Evolutionary conservation across 116 monocot species (phyloP).

Genomic region (Dioscorea cayenensis): DNA sequence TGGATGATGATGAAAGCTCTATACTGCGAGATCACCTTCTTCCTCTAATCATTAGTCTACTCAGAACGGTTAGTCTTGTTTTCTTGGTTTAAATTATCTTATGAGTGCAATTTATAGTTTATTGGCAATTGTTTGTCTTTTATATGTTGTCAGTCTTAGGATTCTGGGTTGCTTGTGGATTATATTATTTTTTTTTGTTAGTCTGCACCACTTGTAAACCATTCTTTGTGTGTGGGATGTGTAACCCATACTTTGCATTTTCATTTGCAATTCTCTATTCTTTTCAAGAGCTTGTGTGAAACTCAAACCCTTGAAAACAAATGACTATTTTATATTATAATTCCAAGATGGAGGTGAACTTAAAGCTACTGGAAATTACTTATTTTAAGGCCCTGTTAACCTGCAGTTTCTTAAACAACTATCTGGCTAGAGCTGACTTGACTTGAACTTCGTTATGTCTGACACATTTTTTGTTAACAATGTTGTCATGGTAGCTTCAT

Average conservation of each 20-base stretch:
- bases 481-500: not conserved
- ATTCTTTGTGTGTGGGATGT: no score
- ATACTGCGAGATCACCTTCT: constrained; percentile 75
- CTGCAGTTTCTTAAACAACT: no score
- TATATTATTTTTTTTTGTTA: not conserved
- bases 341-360: no score
- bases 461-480: not conserved
- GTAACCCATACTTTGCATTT: no score
- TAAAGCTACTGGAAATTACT: no score
- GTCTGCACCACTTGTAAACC: no score
- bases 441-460: not conserved
- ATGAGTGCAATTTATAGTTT: not conserved
- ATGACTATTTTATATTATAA: no score
- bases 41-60: constrained; percentile 81
- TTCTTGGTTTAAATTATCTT: not conserved
- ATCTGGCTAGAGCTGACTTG: no score
- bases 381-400: no score
- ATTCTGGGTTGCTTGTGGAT: not conserved
- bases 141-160: not conserved
- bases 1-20: constrained; percentile 68
- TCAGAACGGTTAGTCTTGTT: constrained; percentile 73
- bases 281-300: no score
- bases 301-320: no score
- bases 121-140: not conserved
- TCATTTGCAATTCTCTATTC: no score